Evolutionary conservation across 805 yeast species (phyloP), one percentile per base, ranked within the genome.

Genomic region (Pichia heedii): DNA sequence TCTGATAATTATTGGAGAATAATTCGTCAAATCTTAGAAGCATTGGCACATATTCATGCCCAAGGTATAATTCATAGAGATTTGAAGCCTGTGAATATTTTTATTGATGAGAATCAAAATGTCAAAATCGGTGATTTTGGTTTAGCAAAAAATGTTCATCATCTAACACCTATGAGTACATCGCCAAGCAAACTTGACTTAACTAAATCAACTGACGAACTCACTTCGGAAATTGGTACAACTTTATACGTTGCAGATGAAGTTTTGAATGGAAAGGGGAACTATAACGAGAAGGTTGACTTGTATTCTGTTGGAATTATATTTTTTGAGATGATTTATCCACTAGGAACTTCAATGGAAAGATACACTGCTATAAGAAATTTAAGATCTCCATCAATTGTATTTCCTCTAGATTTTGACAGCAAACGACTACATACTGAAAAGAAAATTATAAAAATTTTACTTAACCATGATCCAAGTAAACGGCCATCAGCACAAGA

Each of bases 71-170:
- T 93, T 49, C 98, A 93, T 63, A 72, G 98, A 45, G 98, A 93
- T 59, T 70, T 93, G 53, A 93, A 93, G 60, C 97, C 98, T 1
- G 84, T 85, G 74, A 93, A 93, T 59, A 86, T 93, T 58, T 93
- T 93, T 67, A 88, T 93, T 53, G 98, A 93, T 61, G 84, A 83
- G 50, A 76, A 84, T 1, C 80, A 84, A 52, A 88, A 90, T 56
- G 80, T 93, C 46, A 93, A 93, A 59, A 82, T 93, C 35, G 98
- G 98, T 55, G 99, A 93, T 59, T 93, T 93, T 63, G 99, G 99
- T 0, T 72, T 93, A 45, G 99, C 99, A 0, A 88, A 89, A 51
- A 89, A 81, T 56, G 88, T 85, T 1, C 93, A 84, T 56, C 69
- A 65, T 44, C 54, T 75, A 2, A 16, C 37, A 1, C 29, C 39